Conservation (phyloP, 306 rosid species). For the Senna tora region DNA sequence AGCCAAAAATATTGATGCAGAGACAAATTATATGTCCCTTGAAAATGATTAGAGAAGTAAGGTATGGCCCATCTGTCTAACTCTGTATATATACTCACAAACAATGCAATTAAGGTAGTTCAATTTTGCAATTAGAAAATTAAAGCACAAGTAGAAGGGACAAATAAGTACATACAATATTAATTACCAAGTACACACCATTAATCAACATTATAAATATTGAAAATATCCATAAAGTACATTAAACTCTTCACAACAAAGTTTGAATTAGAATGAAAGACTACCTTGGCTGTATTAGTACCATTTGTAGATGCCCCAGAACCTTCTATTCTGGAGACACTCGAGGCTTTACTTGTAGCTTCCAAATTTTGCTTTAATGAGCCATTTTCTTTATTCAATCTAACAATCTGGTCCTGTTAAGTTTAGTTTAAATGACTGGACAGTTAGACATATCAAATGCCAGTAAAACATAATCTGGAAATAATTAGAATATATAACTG, state of each 20-base stretch:
- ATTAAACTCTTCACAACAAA: conserved; percentile 23
- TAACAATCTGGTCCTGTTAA: conserved; percentile 70
- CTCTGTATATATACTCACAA: conserved; percentile 7
- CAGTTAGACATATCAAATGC: conserved; percentile 31
- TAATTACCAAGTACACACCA: not conserved
- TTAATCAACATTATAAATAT: conserved; percentile 12
- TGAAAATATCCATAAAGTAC: conserved; percentile 4
- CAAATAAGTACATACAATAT: not conserved
- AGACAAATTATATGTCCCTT: not conserved
- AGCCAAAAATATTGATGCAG: not conserved
- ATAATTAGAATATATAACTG: conserved; percentile 16
- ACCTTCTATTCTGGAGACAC: conserved; percentile 46
- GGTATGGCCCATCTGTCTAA: conserved; percentile 8
- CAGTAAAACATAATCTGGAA: conserved; percentile 7
- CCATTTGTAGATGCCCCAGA: conserved; percentile 55
- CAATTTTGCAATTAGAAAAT: conserved; percentile 29
- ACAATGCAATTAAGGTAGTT: conserved; percentile 10
- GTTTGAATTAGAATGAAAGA: conserved; percentile 30
- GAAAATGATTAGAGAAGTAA: not conserved
- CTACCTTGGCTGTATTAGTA: conserved; percentile 53
- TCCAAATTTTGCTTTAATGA: conserved; percentile 78
- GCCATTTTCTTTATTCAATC: conserved; percentile 83
- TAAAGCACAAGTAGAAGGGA: not conserved
- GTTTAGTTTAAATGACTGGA: conserved; percentile 40
- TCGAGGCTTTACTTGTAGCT: conserved; percentile 50